These are phyloP conservation scores for Coemansia sp. DNA, from an alignment of 192 early-diverging fungal genomes.

Conservation along the genomic window DNA sequence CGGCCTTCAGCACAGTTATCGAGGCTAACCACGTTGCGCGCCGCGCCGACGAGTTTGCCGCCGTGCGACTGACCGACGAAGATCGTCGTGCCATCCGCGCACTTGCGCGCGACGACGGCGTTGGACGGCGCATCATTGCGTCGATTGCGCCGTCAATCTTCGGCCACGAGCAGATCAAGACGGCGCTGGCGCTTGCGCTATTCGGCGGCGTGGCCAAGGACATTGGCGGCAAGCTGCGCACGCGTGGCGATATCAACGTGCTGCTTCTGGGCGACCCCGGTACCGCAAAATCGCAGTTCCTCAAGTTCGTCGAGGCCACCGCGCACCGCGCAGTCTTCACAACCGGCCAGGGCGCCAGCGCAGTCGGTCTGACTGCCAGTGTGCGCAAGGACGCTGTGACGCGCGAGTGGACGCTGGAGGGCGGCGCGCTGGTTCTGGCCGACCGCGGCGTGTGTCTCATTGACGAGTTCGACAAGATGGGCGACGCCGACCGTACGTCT, in stretches of 20 bases:
- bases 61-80: slow-evolving; percentile 86
- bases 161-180: slow-evolving; percentile 97
- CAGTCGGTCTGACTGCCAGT: slow-evolving; percentile 82
- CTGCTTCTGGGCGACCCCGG: slow-evolving; percentile 89
- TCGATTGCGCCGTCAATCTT: slow-evolving; percentile 98
- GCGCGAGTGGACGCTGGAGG: slow-evolving; percentile 87
- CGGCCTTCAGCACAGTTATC: slow-evolving; percentile 93
- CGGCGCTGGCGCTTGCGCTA: slow-evolving; percentile 87
- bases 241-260: slow-evolving; percentile 98
- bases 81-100: slow-evolving; percentile 77
- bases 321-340: slow-evolving; percentile 84
- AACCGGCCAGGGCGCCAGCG: slow-evolving; percentile 82
- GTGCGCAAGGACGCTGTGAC: slow-evolving; percentile 84
- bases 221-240: slow-evolving; percentile 88
- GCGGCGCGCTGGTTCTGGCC: slow-evolving; percentile 85
- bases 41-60: slow-evolving; percentile 86
- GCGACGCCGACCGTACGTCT: slow-evolving; percentile 84
- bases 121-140: slow-evolving; percentile 85
- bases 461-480: slow-evolving; percentile 93
- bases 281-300: slow-evolving; percentile 84
- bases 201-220: slow-evolving; percentile 98
- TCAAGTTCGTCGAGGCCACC: slow-evolving; percentile 84
- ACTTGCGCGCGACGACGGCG: slow-evolving; percentile 74
- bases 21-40: slow-evolving; percentile 95
- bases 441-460: slow-evolving; percentile 86